phyloP scores from a whole-genome alignment of 192 early-diverging fungal genomes.

The Podila minutissima region DNA sequence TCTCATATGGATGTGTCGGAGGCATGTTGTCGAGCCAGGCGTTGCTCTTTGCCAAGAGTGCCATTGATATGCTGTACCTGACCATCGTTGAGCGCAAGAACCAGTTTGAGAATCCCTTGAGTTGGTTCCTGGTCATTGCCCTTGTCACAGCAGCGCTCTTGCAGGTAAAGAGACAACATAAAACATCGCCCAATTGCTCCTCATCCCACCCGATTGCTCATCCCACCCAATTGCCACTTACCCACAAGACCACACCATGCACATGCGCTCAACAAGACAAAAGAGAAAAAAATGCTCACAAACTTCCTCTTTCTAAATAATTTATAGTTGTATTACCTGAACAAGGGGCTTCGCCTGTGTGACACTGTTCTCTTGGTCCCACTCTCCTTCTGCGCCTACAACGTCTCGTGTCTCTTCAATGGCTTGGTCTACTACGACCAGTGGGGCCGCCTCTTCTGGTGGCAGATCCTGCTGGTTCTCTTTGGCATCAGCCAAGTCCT shows the following conservation, averaged over 20 bases:
- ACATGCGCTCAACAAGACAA: background rate
- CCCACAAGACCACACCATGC: background rate
- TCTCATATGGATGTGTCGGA: constrained; percentile 73
- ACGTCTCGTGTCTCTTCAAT: constrained; percentile 77
- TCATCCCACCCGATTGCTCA: no score
- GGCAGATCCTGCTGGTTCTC: constrained; percentile 72
- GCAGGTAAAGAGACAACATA: constrained; percentile 54
- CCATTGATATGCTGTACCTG: constrained; percentile 75
- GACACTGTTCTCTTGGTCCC: constrained; percentile 81
- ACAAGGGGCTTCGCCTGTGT: constrained; percentile 75
- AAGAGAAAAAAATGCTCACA: constrained; percentile 1
- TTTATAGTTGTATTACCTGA: constrained; percentile 77
- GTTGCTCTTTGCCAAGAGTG: constrained; percentile 81
- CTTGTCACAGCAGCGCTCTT: constrained; percentile 62
- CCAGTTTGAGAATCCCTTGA: constrained; percentile 75
- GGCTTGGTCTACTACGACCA: constrained; percentile 86
- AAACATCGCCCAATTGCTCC: background rate
- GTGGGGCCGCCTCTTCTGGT: constrained; percentile 64
- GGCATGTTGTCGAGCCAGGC: constrained; percentile 80
- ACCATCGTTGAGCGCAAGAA: constrained; percentile 64
- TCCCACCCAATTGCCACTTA: no score
- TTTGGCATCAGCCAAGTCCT: constrained; percentile 72
- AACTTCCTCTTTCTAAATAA: constrained; percentile 19
- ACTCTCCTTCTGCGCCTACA: constrained; percentile 79
- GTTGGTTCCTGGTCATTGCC: constrained; percentile 70